These are phyloP conservation scores for Umbelopsis sp. DNA, from an alignment of 192 early-diverging fungal genomes.

Conservation along the genomic window DNA sequence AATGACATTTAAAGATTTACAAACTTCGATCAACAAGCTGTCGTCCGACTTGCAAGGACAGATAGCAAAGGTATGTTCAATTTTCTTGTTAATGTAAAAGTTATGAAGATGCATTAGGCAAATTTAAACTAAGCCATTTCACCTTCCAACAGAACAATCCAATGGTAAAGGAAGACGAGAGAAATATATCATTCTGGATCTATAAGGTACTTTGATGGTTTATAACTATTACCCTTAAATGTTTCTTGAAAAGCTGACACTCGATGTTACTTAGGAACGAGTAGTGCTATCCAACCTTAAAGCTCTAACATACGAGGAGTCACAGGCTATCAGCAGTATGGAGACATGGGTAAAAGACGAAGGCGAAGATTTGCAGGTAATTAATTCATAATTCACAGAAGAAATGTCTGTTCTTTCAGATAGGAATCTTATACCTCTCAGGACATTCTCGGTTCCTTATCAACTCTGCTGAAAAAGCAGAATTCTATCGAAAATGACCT, in stretches of 20 bases:
- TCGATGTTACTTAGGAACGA: neutral
- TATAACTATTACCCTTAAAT: no score
- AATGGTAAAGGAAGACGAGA: neutral
- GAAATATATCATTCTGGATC: neutral
- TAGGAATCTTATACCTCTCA: neutral
- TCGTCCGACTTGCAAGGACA: constrained; percentile 4
- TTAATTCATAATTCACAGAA: neutral
- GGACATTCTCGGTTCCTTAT: constrained; percentile 10
- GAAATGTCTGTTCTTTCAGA: no score
- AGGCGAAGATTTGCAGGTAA: constrained; percentile 12
- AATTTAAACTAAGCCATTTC: no score
- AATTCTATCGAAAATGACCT: constrained; percentile 5
- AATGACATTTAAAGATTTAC: constrained; percentile 9
- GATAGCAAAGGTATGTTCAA: constrained; percentile 2
- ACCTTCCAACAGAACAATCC: neutral
- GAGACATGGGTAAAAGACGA: constrained; percentile 19
- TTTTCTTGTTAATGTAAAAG: neutral
- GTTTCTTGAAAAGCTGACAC: no score
- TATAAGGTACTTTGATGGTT: neutral
- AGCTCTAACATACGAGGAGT: constrained; percentile 14
- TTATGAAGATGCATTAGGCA: neutral
- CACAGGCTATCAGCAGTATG: neutral
- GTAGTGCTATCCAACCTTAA: neutral
- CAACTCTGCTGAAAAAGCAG: constrained; percentile 6
- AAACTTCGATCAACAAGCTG: constrained; percentile 8